These are phyloP conservation scores for Xylariales sp. DNA, from an alignment of 2,329 filamentous ascomycete genomes.

Conservation along the genomic window DNA sequence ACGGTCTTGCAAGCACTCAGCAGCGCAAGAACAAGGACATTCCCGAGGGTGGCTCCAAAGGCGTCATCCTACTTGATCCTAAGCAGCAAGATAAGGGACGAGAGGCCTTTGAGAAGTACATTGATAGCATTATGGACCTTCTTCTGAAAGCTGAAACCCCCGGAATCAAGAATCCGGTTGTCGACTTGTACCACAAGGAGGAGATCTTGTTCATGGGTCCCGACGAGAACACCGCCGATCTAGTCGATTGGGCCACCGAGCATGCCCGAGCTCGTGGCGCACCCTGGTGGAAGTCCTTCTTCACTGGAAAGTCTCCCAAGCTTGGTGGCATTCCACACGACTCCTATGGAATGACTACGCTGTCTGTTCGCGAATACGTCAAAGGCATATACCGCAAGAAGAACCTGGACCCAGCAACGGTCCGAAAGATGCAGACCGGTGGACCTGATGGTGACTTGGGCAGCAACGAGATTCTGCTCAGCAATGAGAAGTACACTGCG, in stretches of 20 bases:
- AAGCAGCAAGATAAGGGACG: slow-evolving; percentile 89
- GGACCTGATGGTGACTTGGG: slow-evolving; percentile 95
- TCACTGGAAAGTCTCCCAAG: slow-evolving; percentile 96
- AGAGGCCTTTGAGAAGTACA: slow-evolving; percentile 98
- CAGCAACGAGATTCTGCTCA: slow-evolving; percentile 94
- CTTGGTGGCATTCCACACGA: slow-evolving; percentile 97
- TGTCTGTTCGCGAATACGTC: slow-evolving; percentile 94
- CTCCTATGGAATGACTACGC: slow-evolving; percentile 92
- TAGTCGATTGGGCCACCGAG: slow-evolving; percentile 98
- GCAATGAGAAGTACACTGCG: slow-evolving; percentile 91
- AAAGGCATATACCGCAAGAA: slow-evolving; percentile 96
- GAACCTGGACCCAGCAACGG: slow-evolving; percentile 75
- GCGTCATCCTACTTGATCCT: slow-evolving; percentile 89
- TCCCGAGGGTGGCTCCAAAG: slow-evolving; percentile 95
- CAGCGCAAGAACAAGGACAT: slow-evolving; percentile 99
- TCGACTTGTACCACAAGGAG: slow-evolving; percentile 89
- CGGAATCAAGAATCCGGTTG: slow-evolving; percentile 97
- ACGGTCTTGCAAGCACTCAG: slow-evolving; percentile 95
- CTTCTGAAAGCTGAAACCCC: slow-evolving; percentile 84
- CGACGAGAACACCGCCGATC: slow-evolving; percentile 95
- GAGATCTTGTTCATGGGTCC: slow-evolving; percentile 99
- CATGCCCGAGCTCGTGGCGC: slow-evolving; percentile 84
- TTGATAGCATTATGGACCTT: slow-evolving; percentile 95
- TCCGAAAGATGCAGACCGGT: slow-evolving; percentile 95
- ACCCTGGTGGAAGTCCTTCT: slow-evolving; percentile 98